Percentiles rank a stretch among this genome's conserved stretches.
Evolutionary conservation across 2,329 filamentous ascomycete species (phyloP).

Genomic region (Fusarium sp.): DNA sequence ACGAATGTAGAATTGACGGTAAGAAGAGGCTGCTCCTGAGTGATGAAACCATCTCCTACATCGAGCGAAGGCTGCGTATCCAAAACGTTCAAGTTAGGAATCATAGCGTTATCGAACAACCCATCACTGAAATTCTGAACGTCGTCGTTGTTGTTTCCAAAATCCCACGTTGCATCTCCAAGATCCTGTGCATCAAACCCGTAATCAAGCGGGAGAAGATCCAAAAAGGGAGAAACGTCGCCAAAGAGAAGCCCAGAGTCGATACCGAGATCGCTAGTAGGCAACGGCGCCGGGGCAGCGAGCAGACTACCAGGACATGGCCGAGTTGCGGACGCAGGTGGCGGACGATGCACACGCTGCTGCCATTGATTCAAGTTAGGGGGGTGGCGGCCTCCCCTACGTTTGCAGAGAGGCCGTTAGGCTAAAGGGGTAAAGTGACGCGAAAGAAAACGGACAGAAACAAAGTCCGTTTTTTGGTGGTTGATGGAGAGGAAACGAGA

Average conservation of each 20-base stretch:
- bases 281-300: conserved; percentile 27
- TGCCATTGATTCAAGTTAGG: conserved; percentile 48
- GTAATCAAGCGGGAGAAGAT: conserved; percentile 35
- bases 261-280: conserved; percentile 15
- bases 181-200: conserved; percentile 26
- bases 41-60: conserved; percentile 36
- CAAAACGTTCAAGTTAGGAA: conserved; percentile 23
- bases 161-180: conserved; percentile 25
- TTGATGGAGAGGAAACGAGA: conserved; percentile 22
- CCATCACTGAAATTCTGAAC: conserved; percentile 13
- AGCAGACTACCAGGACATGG: conserved; percentile 41
- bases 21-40: conserved; percentile 31
- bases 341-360: conserved; percentile 26
- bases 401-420: conserved; percentile 42
- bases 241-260: conserved; percentile 25
- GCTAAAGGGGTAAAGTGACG: conserved; percentile 5
- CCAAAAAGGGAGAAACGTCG: conserved; percentile 30
- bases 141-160: conserved; percentile 10
- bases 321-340: conserved; percentile 16
- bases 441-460: conserved; percentile 7
- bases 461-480: conserved; percentile 20
- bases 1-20: conserved; percentile 28
- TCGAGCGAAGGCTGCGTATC: conserved; percentile 23
- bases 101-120: conserved; percentile 32
- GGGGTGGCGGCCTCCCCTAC: conserved; percentile 46